A percentile compares a stretch with the other conserved stretches of the same genome.
phyloP scores from a whole-genome alignment of 345 rosid species.

The Durio zibethinus region DNA sequence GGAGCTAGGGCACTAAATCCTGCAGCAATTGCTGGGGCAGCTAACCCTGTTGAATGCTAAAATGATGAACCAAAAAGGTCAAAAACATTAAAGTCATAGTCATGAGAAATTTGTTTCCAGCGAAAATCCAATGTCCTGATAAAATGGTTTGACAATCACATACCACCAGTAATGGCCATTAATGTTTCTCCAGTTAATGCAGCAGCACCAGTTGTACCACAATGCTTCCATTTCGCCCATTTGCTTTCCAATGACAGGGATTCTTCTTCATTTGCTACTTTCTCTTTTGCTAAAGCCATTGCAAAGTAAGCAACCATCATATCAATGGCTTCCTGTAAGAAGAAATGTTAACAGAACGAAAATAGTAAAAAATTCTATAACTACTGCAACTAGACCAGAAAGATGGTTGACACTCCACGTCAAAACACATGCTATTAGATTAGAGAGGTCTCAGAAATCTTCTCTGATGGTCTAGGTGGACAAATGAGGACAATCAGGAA shows the following conservation, averaged over 20 bases:
- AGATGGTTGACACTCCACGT: not conserved
- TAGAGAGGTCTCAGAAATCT: not conserved
- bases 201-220: constrained; percentile 95
- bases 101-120: not conserved
- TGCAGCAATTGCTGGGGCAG: constrained; percentile 99
- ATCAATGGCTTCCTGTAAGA: constrained; percentile 71
- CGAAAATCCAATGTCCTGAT: constrained; percentile 2
- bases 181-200: constrained; percentile 93
- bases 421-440: not conserved
- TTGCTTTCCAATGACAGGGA: constrained; percentile 38
- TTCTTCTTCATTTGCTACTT: constrained; percentile 56
- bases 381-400: not conserved
- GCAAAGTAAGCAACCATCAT: constrained; percentile 83
- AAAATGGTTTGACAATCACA: constrained; percentile 14
- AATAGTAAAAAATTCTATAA: not conserved
- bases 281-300: constrained; percentile 70
- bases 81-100: not conserved
- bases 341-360: constrained; percentile 2
- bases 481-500: not conserved
- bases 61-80: constrained; percentile 11
- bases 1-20: constrained; percentile 96
- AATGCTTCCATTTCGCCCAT: constrained; percentile 90
- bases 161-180: constrained; percentile 97
- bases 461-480: not conserved
- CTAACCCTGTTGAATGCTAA: constrained; percentile 59